Evolutionary conservation across 768 basidiomycete species (phyloP), one percentile per base, ranked within the genome.

Genomic region (Naganishia kalamii): DNA sequence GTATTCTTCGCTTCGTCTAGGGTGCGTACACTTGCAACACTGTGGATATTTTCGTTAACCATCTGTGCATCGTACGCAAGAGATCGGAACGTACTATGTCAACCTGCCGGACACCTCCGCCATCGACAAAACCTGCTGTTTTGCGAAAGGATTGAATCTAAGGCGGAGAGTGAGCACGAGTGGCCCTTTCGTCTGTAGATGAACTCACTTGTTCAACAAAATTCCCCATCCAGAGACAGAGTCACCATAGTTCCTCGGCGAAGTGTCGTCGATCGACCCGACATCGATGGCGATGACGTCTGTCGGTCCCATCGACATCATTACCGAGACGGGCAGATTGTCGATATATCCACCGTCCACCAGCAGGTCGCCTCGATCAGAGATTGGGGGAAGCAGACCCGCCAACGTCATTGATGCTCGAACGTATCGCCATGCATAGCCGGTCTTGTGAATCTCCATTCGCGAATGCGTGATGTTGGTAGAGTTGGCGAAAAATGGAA

Each of bases 371-470:
- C 96, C 96, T 69, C 93, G 88, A 72, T 98, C 92, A 69, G 91
- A 94, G 10, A 99, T 79, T 0, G 96, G 96, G 3, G 96, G 96
- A 5, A 99, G 81, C 50, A 99, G 82, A 70, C 96, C 96, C 50
- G 93, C 93, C 69, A 99, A 79, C 0, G 93, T 90, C 96, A 99
- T 99, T 0, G 93, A 97, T 19, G 92, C 96, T 61, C 92, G 90
- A 88, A 79, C 74, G 25, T 75, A 75, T 50, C 92, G 83, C 94
- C 94, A 99, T 13, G 96, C 94, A 80, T 97, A 98, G n/a, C 96
- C 96, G 13, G 90, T 90, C 70, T 93, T 89, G 72, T 99, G 96
- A 46, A 98, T 87, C 73, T 98, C 92, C 92, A 98, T 98, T 10
- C 87, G 84, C 10, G 92, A 96, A 48, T 89, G 90, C 60, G 87